Conservation (phyloP, 805 yeast species). For the Starmerella khaoyaiensis region DNA sequence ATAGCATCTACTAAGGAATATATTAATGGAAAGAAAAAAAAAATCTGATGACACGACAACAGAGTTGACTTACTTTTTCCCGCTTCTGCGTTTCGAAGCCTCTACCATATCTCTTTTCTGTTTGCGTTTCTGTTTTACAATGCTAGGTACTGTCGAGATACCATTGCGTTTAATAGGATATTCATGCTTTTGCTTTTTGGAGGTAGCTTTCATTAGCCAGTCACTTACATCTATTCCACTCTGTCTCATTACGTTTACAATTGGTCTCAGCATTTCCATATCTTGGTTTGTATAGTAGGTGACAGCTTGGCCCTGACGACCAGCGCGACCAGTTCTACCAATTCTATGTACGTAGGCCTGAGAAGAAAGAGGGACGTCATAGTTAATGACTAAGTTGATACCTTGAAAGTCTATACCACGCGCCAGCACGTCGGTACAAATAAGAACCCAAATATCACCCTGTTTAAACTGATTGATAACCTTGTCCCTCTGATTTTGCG, state of each 20-base stretch:
- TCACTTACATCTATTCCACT: conserved; percentile 56
- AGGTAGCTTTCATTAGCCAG: conserved; percentile 56
- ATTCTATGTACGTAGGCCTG: conserved; percentile 95
- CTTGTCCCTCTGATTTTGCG: conserved; percentile 73
- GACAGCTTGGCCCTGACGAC: conserved; percentile 71
- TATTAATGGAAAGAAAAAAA: too few species aligned
- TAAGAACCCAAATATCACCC: conserved; percentile 92
- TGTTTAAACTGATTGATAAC: conserved; percentile 71
- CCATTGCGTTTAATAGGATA: conserved; percentile 43
- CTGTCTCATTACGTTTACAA: conserved; percentile 89
- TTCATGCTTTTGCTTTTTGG: conserved; percentile 8
- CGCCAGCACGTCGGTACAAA: conserved; percentile 90
- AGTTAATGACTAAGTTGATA: conserved; percentile 83
- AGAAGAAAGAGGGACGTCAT: conserved; percentile 88
- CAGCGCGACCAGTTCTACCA: conserved; percentile 98
- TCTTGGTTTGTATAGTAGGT: conserved; percentile 93
- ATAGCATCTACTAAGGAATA: neutral
- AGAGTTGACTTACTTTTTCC: too few species aligned
- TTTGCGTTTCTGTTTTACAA: conserved; percentile 39
- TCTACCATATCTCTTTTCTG: conserved; percentile 54
- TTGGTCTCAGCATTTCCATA: conserved; percentile 56
- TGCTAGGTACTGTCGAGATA: conserved; percentile 57
- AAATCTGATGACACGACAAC: too few species aligned
- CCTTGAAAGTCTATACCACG: conserved; percentile 98
- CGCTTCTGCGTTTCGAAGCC: conserved; percentile 18